Conservation (phyloP, 2,329 filamentous ascomycete species). For the Apiospora saccharicola region DNA sequence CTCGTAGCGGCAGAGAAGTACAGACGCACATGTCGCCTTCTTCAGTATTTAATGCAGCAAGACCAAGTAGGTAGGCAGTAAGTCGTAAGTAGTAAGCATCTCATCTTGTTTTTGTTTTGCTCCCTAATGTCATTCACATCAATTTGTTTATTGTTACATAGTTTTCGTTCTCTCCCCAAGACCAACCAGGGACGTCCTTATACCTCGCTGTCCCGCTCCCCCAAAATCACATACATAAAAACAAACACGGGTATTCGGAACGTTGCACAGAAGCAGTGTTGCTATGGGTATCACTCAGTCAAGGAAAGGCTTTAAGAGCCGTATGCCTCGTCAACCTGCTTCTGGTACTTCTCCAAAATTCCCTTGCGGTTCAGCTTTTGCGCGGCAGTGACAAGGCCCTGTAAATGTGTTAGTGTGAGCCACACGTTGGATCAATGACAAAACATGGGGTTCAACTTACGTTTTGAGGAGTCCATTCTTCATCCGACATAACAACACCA, state of each 20-base stretch:
- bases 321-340: constrained; percentile 69
- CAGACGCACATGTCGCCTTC: not conserved
- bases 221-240: not conserved
- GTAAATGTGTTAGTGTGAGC: constrained; percentile 36
- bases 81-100: not conserved
- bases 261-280: constrained; percentile 13
- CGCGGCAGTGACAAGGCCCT: constrained; percentile 70
- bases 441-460: constrained; percentile 54
- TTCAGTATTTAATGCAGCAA: not conserved
- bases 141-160: constrained; percentile 12
- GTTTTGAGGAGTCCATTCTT: constrained; percentile 80
- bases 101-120: not conserved
- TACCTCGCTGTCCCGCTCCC: not conserved
- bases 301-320: constrained; percentile 35
- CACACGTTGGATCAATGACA: too few relatives aligned
- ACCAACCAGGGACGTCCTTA: not conserved
- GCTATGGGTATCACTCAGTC: not conserved
- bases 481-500: constrained; percentile 73
- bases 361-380: constrained; percentile 77
- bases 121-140: not conserved
- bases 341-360: constrained; percentile 68
- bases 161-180: not conserved
- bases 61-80: not conserved
- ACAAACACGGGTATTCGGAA: constrained; percentile 23
- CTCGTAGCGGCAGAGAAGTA: not conserved